Conservation (phyloP, 306 rosid species). For the Prunus armeniaca region DNA sequence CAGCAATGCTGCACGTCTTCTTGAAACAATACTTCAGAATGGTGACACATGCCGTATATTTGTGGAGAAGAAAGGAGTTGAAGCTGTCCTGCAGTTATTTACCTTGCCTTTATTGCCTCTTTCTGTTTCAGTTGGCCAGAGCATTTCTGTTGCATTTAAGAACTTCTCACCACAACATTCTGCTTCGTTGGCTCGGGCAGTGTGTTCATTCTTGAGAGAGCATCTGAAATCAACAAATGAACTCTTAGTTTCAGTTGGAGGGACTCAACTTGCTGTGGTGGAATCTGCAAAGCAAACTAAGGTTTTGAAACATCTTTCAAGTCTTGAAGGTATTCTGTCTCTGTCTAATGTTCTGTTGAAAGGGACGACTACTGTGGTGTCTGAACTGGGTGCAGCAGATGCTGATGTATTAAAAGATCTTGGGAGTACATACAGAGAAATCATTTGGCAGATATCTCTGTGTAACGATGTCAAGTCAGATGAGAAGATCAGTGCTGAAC, state of each 20-base stretch:
- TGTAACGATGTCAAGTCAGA: constrained; percentile 76
- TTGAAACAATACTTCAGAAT: constrained; percentile 95
- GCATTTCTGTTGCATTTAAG: constrained; percentile 81
- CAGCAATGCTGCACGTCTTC: constrained; percentile 82
- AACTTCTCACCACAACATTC: constrained; percentile 93
- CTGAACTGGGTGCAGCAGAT: constrained; percentile 82
- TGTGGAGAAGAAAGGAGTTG: constrained; percentile 94
- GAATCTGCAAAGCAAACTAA: constrained; percentile 67
- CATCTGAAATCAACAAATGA: constrained; percentile 86
- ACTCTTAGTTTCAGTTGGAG: constrained; percentile 65
- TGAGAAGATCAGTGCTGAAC: constrained; percentile 69
- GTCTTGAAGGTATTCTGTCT: constrained; percentile 80
- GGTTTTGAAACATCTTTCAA: constrained; percentile 72
- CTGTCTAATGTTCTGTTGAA: constrained; percentile 79
- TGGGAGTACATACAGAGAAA: constrained; percentile 78
- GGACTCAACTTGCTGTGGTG: constrained; percentile 70
- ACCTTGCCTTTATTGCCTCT: constrained; percentile 84
- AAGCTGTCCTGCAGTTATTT: constrained; percentile 83
- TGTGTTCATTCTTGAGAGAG: constrained; percentile 81
- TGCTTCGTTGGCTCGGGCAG: constrained; percentile 83
- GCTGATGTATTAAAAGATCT: constrained; percentile 91
- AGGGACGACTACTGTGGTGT: constrained; percentile 78
- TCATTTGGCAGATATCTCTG: constrained; percentile 87
- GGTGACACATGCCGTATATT: constrained; percentile 92
- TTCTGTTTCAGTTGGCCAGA: constrained; percentile 81